Evolutionary conservation across 2,329 filamentous ascomycete species (phyloP).

Genomic region (Arthrobotrys sphaeroides): DNA sequence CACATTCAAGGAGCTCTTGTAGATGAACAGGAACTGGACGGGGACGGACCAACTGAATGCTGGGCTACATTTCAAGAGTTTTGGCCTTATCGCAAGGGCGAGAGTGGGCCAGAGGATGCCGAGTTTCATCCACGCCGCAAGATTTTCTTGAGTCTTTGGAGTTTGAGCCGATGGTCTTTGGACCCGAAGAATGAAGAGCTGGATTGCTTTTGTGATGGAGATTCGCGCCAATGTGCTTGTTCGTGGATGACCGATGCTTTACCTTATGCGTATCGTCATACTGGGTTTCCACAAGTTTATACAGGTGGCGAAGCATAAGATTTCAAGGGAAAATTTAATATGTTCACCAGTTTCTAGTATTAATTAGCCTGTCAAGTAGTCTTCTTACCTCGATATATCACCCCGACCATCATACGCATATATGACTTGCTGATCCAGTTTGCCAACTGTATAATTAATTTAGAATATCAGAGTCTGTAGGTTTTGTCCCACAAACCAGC

Average conservation of each 20-base stretch:
- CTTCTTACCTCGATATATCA: no score
- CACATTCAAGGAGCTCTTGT: background rate
- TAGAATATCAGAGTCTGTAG: no score
- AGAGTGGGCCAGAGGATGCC: background rate
- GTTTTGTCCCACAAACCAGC: no score
- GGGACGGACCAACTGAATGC: background rate
- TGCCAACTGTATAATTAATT: no score
- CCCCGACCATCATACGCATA: no score
- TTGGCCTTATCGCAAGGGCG: background rate
- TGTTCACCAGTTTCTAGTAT: no score
- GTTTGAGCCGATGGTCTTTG: background rate
- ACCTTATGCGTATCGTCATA: background rate
- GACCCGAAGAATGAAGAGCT: background rate
- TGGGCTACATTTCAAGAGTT: slow-evolving; percentile 11
- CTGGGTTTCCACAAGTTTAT: no score
- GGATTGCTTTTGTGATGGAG: background rate
- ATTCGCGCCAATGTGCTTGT: background rate
- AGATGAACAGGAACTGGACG: background rate
- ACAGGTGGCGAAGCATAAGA: no score
- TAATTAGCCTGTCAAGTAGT: no score
- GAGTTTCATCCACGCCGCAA: background rate
- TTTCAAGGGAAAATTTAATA: no score
- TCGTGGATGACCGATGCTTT: background rate
- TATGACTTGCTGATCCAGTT: no score
- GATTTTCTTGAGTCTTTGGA: slow-evolving; percentile 13